Evolutionary conservation across 306 rosid genomes (phyloP).

Genomic region (Vigna unguiculata): DNA sequence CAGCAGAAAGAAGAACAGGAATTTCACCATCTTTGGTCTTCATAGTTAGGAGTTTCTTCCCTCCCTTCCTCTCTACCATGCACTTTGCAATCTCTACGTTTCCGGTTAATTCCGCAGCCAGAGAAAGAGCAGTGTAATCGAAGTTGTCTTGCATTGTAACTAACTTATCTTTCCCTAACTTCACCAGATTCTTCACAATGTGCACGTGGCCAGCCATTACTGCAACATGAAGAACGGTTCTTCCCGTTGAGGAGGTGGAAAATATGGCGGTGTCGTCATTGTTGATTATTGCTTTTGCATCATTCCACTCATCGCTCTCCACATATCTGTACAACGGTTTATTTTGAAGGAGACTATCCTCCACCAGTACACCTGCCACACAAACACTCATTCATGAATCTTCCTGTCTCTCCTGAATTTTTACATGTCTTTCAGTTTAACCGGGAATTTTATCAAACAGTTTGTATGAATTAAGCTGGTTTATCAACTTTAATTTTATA

Average conservation of each 20-base stretch:
- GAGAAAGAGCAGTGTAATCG: conserved; percentile 36
- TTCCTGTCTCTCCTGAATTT: neutral
- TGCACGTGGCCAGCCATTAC: conserved; percentile 17
- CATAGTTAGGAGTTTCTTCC: neutral
- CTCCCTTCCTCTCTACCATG: neutral
- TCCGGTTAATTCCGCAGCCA: conserved; percentile 23
- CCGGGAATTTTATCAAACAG: too few species aligned
- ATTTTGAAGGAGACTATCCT: neutral
- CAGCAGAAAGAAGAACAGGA: conserved; percentile 31
- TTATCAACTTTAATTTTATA: too few species aligned
- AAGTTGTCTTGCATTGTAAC: neutral
- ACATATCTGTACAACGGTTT: neutral
- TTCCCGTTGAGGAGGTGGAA: neutral
- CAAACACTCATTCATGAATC: too few species aligned
- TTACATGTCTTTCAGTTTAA: neutral
- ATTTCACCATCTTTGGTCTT: neutral
- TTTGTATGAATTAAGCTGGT: too few species aligned
- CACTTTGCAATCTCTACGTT: neutral
- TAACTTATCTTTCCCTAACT: neutral
- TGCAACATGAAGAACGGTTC: conserved; percentile 41
- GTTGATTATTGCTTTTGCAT: neutral
- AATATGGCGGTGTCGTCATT: neutral
- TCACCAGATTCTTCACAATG: neutral
- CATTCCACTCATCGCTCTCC: neutral
- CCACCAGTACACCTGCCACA: neutral